A percentile compares a stretch with the other conserved stretches of the same genome.
Evolutionary conservation across 768 basidiomycete species (phyloP).

Genomic region (Suillus americanus): DNA sequence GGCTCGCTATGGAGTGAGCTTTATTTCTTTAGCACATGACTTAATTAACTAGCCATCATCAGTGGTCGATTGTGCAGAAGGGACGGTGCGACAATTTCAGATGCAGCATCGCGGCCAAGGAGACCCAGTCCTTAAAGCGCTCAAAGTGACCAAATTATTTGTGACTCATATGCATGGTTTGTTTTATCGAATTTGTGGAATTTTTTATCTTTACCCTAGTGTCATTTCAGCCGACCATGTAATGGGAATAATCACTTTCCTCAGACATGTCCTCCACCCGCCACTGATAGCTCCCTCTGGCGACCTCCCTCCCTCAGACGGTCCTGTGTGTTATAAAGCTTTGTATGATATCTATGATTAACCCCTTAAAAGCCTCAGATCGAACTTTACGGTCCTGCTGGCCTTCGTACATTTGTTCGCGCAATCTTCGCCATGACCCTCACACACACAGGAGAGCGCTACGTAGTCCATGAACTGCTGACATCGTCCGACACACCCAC

Average conservation of each 20-base stretch:
- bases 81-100: constrained; percentile 69
- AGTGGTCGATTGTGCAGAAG: constrained; percentile 89
- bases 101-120: constrained; percentile 43
- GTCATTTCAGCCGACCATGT: constrained; percentile 60
- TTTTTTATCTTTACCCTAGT: neutral
- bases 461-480: constrained; percentile 79
- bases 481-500: constrained; percentile 51
- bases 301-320: constrained; percentile 12
- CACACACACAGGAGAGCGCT: constrained; percentile 57
- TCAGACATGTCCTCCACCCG: constrained; percentile 58
- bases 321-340: constrained; percentile 11
- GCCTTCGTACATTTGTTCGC: constrained; percentile 74
- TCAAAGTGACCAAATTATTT: constrained; percentile 66
- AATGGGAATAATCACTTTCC: constrained; percentile 69
- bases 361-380: constrained; percentile 43
- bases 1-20: constrained; percentile 67
- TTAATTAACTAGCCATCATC: constrained; percentile 10
- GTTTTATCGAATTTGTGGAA: constrained; percentile 10
- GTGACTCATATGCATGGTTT: constrained; percentile 85
- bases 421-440: constrained; percentile 67
- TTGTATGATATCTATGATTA: constrained; percentile 4
- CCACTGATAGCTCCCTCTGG: constrained; percentile 27
- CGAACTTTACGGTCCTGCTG: constrained; percentile 79
- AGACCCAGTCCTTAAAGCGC: constrained; percentile 37
- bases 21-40: neutral